Base-by-base conservation (phyloP, 1,284 basidiomycete species). In the Boletellus deceptivus region DNA sequence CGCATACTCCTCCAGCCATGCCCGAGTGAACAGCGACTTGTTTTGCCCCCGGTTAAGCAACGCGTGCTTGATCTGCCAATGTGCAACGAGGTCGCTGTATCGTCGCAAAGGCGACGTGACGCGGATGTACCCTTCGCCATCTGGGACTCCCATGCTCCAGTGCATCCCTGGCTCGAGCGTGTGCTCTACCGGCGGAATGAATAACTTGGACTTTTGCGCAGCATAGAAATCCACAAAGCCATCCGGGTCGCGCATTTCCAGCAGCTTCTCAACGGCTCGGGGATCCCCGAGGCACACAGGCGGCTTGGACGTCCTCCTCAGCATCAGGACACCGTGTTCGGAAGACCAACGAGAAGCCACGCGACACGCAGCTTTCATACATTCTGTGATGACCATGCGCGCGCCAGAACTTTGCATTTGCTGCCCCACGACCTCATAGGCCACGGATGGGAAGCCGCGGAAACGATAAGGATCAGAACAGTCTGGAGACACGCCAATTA, bases 31-130 rank as follows among this genome's bases (percentile, higher is more conserved):
- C 6, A 75, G 62, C 14, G 60, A 49, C 0, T 69, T 67, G 8
- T 56, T 55, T 6, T 68, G 64, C 11, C 69, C 58, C 0, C 69
- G 61, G 8, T 73, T 72, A 8, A 84, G 67, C n/a, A 98, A 71
- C 3, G 80, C 80, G 43, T 84, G 75, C 67, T 98, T 96, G 69
- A 99, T 83, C 69, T 98, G 95, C 93, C 94, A 99, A 72, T 99
- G 97, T 9, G 76, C 73, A 6, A 97, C 65, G 59, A 98, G 70
- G 70, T 99, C 97, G 37, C 75, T 70, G 68, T 86, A 98, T 20
- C 97, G 81, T 39, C 97, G 79, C 43, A 99, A 72, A 0, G 97
- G 97, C 3, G 87, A 91, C 1, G 97, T 98, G 4, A 82, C 84
- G n/a, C 91, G 82, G 10, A 79, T 71, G 67, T 99, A 99, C 9